These are phyloP conservation scores for Diplodia mutila DNA, from an alignment of 2,329 filamentous ascomycete species.

Conservation along the genomic window DNA sequence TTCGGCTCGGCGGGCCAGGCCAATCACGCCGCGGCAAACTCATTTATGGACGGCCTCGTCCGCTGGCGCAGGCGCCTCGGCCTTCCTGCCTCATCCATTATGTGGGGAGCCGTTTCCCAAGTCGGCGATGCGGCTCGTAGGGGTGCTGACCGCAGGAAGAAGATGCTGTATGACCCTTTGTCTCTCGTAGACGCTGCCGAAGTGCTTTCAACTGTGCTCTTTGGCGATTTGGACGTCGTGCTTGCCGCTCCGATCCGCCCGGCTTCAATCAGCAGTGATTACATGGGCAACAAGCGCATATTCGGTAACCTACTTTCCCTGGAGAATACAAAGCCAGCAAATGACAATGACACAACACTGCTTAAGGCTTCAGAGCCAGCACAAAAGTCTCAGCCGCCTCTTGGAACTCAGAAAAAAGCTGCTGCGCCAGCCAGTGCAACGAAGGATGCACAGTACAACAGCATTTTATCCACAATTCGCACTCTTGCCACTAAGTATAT, in stretches of 20 bases:
- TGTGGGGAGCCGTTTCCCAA: background rate
- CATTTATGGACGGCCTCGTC: constrained; percentile 47
- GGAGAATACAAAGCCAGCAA: too few species aligned
- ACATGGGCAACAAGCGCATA: background rate
- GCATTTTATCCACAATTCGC: background rate
- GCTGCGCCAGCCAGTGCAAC: too few species aligned
- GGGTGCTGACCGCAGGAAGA: background rate
- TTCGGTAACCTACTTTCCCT: background rate
- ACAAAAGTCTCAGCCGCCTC: too few species aligned
- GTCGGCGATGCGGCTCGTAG: background rate
- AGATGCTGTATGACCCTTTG: background rate
- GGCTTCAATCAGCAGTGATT: background rate
- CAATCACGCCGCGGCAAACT: constrained; percentile 58
- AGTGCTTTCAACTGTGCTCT: background rate
- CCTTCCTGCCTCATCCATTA: constrained; percentile 26
- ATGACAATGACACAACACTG: too few species aligned
- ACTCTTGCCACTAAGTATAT: background rate
- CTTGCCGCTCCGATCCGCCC: background rate
- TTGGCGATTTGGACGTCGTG: background rate
- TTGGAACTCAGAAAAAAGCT: too few species aligned
- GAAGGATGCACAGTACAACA: too few species aligned
- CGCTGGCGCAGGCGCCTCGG: constrained; percentile 28
- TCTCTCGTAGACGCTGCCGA: background rate
- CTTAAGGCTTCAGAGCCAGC: too few species aligned
- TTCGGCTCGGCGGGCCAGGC: constrained; percentile 57